phyloP scores from a whole-genome alignment of 129 eudicot genomes.

The Saposhnikovia divaricata region DNA sequence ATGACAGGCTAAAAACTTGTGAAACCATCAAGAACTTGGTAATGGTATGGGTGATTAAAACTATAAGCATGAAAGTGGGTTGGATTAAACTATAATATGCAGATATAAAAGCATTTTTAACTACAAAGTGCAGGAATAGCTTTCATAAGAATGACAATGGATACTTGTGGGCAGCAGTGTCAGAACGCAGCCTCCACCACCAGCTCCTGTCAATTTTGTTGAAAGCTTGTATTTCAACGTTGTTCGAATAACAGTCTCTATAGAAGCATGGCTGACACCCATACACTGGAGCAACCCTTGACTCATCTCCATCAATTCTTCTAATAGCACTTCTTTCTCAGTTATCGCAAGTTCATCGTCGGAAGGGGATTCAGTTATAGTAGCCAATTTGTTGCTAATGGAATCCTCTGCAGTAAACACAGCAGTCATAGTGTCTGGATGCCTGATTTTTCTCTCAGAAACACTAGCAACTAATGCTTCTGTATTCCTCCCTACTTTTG shows the following conservation, averaged over 20 bases:
- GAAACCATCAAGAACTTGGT: not conserved
- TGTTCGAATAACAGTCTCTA: slow-evolving; percentile 65
- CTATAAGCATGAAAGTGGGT: slow-evolving; percentile 1
- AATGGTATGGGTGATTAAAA: not conserved
- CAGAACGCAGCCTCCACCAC: slow-evolving; percentile 98
- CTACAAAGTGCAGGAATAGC: not conserved
- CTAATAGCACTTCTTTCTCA: slow-evolving; percentile 68
- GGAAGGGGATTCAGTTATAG: slow-evolving; percentile 57
- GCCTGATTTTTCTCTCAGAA: slow-evolving; percentile 73
- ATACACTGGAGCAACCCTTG: slow-evolving; percentile 95
- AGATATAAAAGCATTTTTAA: not conserved
- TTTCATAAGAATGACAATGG: slow-evolving; percentile 22
- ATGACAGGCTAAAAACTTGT: not conserved
- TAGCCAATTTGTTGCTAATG: slow-evolving; percentile 74
- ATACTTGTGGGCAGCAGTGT: slow-evolving; percentile 87
- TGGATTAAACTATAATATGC: not conserved
- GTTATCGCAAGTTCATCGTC: slow-evolving; percentile 42
- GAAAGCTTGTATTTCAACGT: slow-evolving; percentile 68
- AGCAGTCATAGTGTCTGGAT: slow-evolving; percentile 73
- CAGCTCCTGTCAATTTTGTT: slow-evolving; percentile 95
- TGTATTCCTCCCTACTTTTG: slow-evolving; percentile 95
- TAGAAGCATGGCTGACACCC: slow-evolving; percentile 97
- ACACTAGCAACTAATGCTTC: slow-evolving; percentile 89
- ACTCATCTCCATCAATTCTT: slow-evolving; percentile 94
- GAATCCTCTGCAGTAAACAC: slow-evolving; percentile 86